A percentile compares a stretch with the other conserved stretches of the same genome.
Evolutionary conservation across 345 rosid genomes (phyloP).

Genomic region (Aurinia saxatilis): DNA sequence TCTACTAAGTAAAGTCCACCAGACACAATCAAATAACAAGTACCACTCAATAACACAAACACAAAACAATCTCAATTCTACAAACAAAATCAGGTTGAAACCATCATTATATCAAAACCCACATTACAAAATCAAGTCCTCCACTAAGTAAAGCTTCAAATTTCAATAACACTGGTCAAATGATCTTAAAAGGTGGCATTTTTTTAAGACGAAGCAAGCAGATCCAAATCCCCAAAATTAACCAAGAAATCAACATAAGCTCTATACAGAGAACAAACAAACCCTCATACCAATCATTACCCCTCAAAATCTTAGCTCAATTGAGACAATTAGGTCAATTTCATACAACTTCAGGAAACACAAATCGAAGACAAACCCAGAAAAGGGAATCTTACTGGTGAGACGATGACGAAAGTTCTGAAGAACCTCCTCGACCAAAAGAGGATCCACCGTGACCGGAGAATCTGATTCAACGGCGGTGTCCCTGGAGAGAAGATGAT

Average conservation of each 20-base stretch:
- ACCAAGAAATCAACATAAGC: neutral
- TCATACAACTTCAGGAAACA: neutral
- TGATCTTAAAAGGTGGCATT: neutral
- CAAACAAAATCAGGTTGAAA: no score
- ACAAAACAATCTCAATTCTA: neutral
- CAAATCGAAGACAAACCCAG: neutral
- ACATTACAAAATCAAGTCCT: neutral
- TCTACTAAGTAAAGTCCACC: neutral
- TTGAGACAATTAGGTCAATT: neutral
- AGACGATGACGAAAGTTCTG: conserved; percentile 85
- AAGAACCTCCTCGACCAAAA: conserved; percentile 81
- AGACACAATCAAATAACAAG: neutral
- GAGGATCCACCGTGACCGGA: conserved; percentile 60
- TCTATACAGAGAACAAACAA: neutral
- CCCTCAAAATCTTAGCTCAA: neutral
- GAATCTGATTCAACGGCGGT: neutral
- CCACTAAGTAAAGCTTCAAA: conserved; percentile 4
- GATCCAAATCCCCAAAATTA: neutral
- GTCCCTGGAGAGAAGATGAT: no score
- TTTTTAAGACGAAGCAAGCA: neutral
- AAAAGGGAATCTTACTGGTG: conserved; percentile 37
- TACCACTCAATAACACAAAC: neutral
- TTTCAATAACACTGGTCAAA: no score
- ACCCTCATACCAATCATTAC: no score
- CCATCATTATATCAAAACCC: neutral